A percentile compares a stretch with the other conserved stretches of the same genome.
phyloP scores from a whole-genome alignment of 345 rosid species.

The Linum lewisii region DNA sequence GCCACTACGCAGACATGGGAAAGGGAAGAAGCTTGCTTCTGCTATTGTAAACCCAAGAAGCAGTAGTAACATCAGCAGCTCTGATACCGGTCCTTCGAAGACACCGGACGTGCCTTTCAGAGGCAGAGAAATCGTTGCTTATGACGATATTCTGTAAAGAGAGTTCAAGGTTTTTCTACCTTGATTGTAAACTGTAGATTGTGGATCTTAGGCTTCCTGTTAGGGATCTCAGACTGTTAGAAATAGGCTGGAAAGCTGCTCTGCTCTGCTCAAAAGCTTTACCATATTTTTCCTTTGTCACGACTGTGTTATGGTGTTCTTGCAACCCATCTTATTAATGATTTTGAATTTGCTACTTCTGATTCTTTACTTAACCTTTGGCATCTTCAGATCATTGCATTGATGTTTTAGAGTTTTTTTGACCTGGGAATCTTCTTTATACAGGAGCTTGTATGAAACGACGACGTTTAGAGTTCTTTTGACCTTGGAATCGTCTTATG shows the following conservation, averaged over 20 bases:
- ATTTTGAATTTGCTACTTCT: too few species aligned
- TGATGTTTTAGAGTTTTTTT: too few species aligned
- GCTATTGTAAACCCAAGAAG: conserved; percentile 52
- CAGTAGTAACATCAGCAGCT: not conserved
- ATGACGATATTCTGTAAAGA: conserved; percentile 57
- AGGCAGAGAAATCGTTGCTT: conserved; percentile 62
- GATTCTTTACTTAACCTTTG: too few species aligned
- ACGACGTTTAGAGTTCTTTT: not conserved
- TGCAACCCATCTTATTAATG: too few species aligned
- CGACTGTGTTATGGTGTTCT: too few species aligned
- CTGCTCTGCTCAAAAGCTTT: too few species aligned
- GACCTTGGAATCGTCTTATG: too few species aligned
- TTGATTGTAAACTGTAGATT: not conserved
- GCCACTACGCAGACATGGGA: conserved; percentile 68
- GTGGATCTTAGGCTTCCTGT: not conserved
- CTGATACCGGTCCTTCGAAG: conserved; percentile 7
- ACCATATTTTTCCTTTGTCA: too few species aligned
- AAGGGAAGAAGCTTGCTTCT: conserved; percentile 63
- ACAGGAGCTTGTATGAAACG: too few species aligned
- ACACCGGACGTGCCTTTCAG: conserved; percentile 30
- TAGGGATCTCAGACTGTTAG: not conserved
- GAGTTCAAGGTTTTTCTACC: not conserved
- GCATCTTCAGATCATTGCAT: too few species aligned
- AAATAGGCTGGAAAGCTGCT: too few species aligned
- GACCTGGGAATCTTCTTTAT: too few species aligned